Percentiles rank a stretch among this genome's conserved stretches.
These are phyloP conservation scores for Wallacemonas sp. DNA, from an alignment of 208 protist genomes.

Conservation along the genomic window DNA sequence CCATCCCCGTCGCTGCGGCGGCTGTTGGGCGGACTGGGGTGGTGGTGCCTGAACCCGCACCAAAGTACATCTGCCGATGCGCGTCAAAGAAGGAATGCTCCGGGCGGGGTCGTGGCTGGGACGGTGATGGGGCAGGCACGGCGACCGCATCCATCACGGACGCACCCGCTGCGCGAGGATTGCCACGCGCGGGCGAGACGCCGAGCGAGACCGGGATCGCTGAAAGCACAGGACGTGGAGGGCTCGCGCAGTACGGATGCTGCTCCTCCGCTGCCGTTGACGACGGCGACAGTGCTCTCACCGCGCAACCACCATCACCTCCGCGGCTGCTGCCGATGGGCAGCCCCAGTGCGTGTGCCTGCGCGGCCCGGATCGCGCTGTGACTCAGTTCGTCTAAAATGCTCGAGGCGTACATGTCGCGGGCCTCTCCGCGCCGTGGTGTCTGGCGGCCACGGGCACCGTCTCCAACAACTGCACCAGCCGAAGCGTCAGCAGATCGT, in stretches of 20 bases:
- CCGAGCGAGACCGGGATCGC: not conserved
- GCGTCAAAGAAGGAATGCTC: constrained; percentile 7
- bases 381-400: constrained; percentile 8
- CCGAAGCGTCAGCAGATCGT: not conserved
- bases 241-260: constrained; percentile 11
- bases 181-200: too few relatives aligned
- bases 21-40: too few relatives aligned
- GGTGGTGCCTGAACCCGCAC: not conserved
- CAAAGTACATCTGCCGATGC: constrained; percentile 15
- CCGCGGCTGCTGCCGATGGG: not conserved
- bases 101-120: too few relatives aligned
- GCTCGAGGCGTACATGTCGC: constrained; percentile 3
- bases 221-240: constrained; percentile 4
- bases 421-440: not conserved
- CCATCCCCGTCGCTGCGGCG: not conserved
- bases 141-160: too few relatives aligned
- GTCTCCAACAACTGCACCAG: too few relatives aligned
- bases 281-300: not conserved
- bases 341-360: constrained; percentile 1
- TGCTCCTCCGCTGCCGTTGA: not conserved
- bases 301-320: not conserved
- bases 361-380: not conserved
- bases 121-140: too few relatives aligned
- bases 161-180: too few relatives aligned
- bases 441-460: not conserved